Evolutionary conservation across 176 grass and related monocot species (phyloP).

Genomic region (maize (Zea mays)): DNA sequence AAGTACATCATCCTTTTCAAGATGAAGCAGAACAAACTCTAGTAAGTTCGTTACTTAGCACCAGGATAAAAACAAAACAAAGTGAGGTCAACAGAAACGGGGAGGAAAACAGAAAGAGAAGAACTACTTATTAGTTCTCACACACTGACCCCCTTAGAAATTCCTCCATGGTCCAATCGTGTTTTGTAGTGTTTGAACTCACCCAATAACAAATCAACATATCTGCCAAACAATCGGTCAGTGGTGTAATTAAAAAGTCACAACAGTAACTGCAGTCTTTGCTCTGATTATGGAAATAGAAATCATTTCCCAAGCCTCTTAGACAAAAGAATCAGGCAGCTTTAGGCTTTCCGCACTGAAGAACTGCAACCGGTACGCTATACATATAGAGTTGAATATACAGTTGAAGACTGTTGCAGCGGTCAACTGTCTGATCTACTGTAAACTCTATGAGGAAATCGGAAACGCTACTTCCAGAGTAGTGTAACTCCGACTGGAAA

Average conservation of each 20-base stretch:
- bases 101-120: slow-evolving; percentile 3
- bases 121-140: not conserved
- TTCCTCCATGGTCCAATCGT: slow-evolving; percentile 88
- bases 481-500: too few relatives aligned
- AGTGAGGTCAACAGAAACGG: not conserved
- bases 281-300: not conserved
- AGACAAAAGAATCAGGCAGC: slow-evolving; percentile 11
- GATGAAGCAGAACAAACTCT: slow-evolving; percentile 5
- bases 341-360: not conserved
- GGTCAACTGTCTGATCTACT: too few relatives aligned
- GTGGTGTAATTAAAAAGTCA: slow-evolving; percentile 8
- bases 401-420: too few relatives aligned
- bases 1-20: slow-evolving; percentile 16
- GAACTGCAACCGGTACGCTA: too few relatives aligned
- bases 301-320: slow-evolving; percentile 14
- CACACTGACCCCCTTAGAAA: slow-evolving; percentile 78
- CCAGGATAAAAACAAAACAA: slow-evolving; percentile 15
- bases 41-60: slow-evolving; percentile 21
- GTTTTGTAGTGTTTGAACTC: slow-evolving; percentile 99
- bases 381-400: not conserved
- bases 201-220: slow-evolving; percentile 94
- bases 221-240: slow-evolving; percentile 50
- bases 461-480: too few relatives aligned
- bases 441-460: too few relatives aligned
- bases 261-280: not conserved